These are phyloP conservation scores for Acidomyces sp. DNA, from an alignment of 495 filamentous ascomycete species.

Conservation along the genomic window DNA sequence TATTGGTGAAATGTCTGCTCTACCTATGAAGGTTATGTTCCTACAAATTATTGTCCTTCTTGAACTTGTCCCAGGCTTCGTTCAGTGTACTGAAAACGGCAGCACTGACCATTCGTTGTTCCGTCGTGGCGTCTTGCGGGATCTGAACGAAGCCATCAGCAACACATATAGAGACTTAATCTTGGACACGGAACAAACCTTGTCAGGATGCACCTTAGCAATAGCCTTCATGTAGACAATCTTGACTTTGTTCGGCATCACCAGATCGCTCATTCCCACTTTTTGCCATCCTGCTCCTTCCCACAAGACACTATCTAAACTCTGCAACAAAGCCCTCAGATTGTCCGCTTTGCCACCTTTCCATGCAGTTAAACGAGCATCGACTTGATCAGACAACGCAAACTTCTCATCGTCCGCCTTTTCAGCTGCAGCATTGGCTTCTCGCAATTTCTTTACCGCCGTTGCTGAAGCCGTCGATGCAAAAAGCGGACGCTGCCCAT, in stretches of 20 bases:
- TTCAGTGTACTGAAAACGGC: constrained; percentile 87
- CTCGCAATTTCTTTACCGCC: constrained; percentile 66
- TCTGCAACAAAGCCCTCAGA: constrained; percentile 73
- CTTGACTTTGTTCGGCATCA: constrained; percentile 87
- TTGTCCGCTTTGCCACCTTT: constrained; percentile 84
- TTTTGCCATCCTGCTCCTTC: constrained; percentile 90
- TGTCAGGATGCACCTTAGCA: constrained; percentile 95
- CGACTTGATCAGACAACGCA: constrained; percentile 69
- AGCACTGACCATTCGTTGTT: constrained; percentile 83
- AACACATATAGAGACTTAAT: no score
- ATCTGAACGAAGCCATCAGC: no score
- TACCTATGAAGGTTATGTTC: no score
- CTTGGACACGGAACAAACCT: no score
- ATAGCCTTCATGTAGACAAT: constrained; percentile 98
- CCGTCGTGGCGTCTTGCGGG: constrained; percentile 74
- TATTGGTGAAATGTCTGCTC: no score
- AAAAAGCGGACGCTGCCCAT: constrained; percentile 26
- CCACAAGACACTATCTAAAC: constrained; percentile 83
- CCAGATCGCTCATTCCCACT: constrained; percentile 80
- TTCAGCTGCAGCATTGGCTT: constrained; percentile 71
- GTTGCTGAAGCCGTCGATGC: constrained; percentile 28
- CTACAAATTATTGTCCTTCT: constrained; percentile 70
- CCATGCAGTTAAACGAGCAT: constrained; percentile 65
- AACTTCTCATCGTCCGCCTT: constrained; percentile 84
- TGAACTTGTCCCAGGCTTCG: constrained; percentile 98